Conservation (phyloP, 164 flowering plant species). For the Protea cynaroides region DNA sequence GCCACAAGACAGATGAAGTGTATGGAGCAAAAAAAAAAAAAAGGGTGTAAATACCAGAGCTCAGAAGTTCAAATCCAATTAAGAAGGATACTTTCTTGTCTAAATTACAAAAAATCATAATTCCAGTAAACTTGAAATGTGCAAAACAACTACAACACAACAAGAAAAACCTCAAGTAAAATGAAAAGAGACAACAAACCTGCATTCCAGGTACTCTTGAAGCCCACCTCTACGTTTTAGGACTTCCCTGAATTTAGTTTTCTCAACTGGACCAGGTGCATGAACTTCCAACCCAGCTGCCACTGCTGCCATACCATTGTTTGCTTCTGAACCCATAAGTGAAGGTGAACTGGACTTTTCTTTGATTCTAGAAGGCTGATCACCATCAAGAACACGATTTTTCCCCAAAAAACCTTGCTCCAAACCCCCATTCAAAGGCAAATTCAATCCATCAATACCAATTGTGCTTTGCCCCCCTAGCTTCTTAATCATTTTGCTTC, state of each 20-base stretch:
- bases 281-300: constrained; percentile 85
- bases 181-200: constrained; percentile 40
- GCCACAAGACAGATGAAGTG: no score
- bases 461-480: constrained; percentile 15
- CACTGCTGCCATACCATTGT: constrained; percentile 65
- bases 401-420: constrained; percentile 34
- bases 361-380: constrained; percentile 28
- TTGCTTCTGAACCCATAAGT: constrained; percentile 35
- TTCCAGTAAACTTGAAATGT: not conserved
- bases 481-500: constrained; percentile 16
- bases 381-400: constrained; percentile 25
- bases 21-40: no score
- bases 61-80: no score
- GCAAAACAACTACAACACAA: not conserved
- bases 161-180: not conserved
- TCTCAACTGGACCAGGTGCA: constrained; percentile 74
- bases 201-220: constrained; percentile 89
- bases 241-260: constrained; percentile 81
- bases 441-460: constrained; percentile 23
- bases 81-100: not conserved
- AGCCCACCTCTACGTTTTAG: constrained; percentile 90
- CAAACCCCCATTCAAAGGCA: constrained; percentile 9
- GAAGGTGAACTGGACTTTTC: constrained; percentile 34
- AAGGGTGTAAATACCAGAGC: no score
- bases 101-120: not conserved